phyloP scores from a whole-genome alignment of 2,329 filamentous ascomycete genomes.

The Leptographium flavum region DNA sequence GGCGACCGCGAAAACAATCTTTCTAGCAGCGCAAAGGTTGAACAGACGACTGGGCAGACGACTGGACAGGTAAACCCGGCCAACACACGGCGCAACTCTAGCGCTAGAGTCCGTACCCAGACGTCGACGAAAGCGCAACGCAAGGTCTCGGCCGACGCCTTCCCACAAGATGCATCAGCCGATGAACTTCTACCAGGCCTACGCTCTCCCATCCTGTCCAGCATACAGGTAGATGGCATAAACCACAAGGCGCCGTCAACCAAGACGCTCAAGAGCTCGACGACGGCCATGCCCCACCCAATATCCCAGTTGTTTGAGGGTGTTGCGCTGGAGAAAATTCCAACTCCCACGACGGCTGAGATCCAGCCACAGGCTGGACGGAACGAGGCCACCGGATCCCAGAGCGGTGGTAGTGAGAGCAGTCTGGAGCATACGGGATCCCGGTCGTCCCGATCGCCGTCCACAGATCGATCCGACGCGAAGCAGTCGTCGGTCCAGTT shows the following conservation, averaged over 20 bases:
- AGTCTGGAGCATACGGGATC: constrained; percentile 7
- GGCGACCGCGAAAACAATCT: not conserved
- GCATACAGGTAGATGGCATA: constrained; percentile 12
- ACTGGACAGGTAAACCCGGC: not conserved
- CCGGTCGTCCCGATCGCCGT: constrained; percentile 8
- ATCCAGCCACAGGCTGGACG: constrained; percentile 11
- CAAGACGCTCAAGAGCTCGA: constrained; percentile 12
- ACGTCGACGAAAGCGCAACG: constrained; percentile 17
- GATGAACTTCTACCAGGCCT: constrained; percentile 18
- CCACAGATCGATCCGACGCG: constrained; percentile 12
- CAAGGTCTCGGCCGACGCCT: constrained; percentile 20
- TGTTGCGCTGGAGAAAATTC: constrained; percentile 20
- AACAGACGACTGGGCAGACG: not conserved
- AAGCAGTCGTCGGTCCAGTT: constrained; percentile 8
- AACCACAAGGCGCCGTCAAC: constrained; percentile 6
- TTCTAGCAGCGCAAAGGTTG: not conserved
- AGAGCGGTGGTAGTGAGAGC: constrained; percentile 12
- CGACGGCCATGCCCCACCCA: constrained; percentile 15
- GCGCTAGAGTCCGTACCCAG: constrained; percentile 19
- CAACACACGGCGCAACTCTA: constrained; percentile 17
- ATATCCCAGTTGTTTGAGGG: constrained; percentile 21
- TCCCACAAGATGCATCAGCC: constrained; percentile 12
- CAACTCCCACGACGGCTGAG: constrained; percentile 15
- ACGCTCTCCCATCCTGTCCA: constrained; percentile 17
- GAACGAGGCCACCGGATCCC: constrained; percentile 9